Percentiles rank a stretch among this genome's conserved stretches.
These are phyloP conservation scores for Aurinia saxatilis DNA, from an alignment of 345 rosid species.

Conservation along the genomic window DNA sequence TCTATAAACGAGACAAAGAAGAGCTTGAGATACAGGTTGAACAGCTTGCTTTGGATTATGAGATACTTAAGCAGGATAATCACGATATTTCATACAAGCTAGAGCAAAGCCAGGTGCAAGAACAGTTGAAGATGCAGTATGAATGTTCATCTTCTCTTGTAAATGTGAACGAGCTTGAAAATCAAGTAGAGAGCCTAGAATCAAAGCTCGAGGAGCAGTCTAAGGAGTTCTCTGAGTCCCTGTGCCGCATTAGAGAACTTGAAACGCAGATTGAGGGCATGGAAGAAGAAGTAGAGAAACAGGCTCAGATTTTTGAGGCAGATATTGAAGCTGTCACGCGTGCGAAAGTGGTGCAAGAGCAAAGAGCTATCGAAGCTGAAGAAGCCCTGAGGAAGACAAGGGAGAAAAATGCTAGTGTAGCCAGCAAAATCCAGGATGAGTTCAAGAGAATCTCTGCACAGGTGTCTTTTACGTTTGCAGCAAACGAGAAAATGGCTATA, in stretches of 20 bases:
- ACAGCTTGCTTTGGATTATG: slow-evolving; percentile 56
- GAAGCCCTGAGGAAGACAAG: slow-evolving; percentile 64
- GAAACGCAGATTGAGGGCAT: slow-evolving; percentile 49
- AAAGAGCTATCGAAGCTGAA: slow-evolving; percentile 82
- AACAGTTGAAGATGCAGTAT: slow-evolving; percentile 39
- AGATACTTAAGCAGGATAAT: slow-evolving; percentile 66
- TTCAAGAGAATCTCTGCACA: slow-evolving; percentile 61
- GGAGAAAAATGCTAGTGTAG: slow-evolving; percentile 66
- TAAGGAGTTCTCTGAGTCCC: slow-evolving; percentile 52
- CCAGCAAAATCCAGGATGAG: slow-evolving; percentile 75
- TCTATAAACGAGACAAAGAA: slow-evolving; percentile 50
- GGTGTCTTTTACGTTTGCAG: slow-evolving; percentile 60
- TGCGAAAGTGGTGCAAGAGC: slow-evolving; percentile 63
- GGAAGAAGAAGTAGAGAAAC: slow-evolving; percentile 60
- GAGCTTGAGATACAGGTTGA: slow-evolving; percentile 73
- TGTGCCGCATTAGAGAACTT: slow-evolving; percentile 53
- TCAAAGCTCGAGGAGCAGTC: slow-evolving; percentile 56
- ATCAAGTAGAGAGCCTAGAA: slow-evolving; percentile 53
- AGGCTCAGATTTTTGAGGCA: slow-evolving; percentile 52
- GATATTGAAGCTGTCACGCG: slow-evolving; percentile 53
- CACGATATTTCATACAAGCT: slow-evolving; percentile 45
- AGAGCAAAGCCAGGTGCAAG: slow-evolving; percentile 45
- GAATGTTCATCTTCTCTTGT: slow-evolving; percentile 40
- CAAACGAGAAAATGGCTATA: slow-evolving; percentile 58
- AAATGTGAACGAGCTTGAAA: slow-evolving; percentile 44